These are phyloP conservation scores for Mortierella sp. DNA, from an alignment of 371 early-diverging fungal genomes.

Conservation along the genomic window DNA sequence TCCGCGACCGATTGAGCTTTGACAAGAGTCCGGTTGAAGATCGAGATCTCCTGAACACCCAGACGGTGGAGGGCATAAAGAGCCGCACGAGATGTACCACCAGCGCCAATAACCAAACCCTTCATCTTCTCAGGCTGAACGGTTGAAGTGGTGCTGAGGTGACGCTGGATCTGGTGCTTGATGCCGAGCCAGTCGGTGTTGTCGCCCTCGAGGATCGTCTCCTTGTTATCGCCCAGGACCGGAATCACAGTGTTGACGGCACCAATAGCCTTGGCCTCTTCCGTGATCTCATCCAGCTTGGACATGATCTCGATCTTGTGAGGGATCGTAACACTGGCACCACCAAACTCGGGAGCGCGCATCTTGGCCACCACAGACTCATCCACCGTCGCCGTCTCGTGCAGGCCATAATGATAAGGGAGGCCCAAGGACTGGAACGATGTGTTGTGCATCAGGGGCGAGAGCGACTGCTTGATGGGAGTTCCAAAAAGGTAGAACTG, in stretches of 20 bases:
- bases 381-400: conserved; percentile 76
- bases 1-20: conserved; percentile 81
- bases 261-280: conserved; percentile 87
- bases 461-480: conserved; percentile 91
- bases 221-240: conserved; percentile 50
- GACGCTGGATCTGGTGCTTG: conserved; percentile 69
- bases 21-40: conserved; percentile 91
- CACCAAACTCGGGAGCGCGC: conserved; percentile 84
- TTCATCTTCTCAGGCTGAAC: conserved; percentile 36
- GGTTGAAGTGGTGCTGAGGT: conserved; percentile 52
- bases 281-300: conserved; percentile 78
- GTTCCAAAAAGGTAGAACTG: conserved; percentile 92
- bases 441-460: conserved; percentile 94
- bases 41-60: conserved; percentile 73
- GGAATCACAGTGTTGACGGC: conserved; percentile 92
- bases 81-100: conserved; percentile 96
- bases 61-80: conserved; percentile 87
- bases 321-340: conserved; percentile 96
- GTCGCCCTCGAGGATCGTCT: conserved; percentile 80
- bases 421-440: conserved; percentile 89
- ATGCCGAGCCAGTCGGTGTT: conserved; percentile 98
- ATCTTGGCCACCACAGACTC: conserved; percentile 71
- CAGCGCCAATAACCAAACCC: conserved; percentile 95
- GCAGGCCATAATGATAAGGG: conserved; percentile 83
- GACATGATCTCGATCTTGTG: conserved; percentile 89